Evolutionary conservation across 2,329 filamentous ascomycete species (phyloP).

Genomic region (Tolypocladium ophioglossoides): DNA sequence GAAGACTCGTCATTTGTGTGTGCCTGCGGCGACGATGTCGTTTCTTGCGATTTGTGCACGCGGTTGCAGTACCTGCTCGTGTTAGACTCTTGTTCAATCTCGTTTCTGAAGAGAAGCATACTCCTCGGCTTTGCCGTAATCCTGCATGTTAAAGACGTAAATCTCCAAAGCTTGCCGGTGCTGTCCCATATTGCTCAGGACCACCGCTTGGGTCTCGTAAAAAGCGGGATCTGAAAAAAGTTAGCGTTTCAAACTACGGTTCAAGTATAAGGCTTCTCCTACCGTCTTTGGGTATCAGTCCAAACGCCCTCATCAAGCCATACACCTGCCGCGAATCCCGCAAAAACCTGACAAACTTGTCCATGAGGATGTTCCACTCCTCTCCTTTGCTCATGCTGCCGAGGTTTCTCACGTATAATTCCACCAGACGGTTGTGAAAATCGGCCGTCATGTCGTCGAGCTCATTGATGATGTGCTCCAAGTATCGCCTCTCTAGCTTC

Average conservation of each 20-base stretch:
- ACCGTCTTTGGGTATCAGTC: conserved; percentile 71
- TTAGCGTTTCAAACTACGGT: conserved; percentile 1
- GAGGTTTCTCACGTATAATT: conserved; percentile 54
- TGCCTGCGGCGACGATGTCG: conserved; percentile 23
- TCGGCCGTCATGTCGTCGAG: conserved; percentile 75
- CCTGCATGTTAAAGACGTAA: conserved; percentile 87
- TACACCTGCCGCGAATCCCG: conserved; percentile 64
- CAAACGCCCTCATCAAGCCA: conserved; percentile 67
- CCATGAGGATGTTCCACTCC: conserved; percentile 47
- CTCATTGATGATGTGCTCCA: conserved; percentile 86
- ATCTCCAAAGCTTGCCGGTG: conserved; percentile 95
- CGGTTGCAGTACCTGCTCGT: conserved; percentile 71
- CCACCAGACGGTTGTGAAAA: conserved; percentile 75
- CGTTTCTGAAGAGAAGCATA: conserved; percentile 31
- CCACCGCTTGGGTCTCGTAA: conserved; percentile 80
- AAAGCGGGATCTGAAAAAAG: conserved; percentile 59
- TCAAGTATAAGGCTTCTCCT: conserved; percentile 14
- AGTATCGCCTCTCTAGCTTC: conserved; percentile 65
- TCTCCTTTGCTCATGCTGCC: conserved; percentile 30
- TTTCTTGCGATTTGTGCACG: conserved; percentile 55
- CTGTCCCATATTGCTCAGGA: conserved; percentile 89
- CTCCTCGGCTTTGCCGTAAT: conserved; percentile 88
- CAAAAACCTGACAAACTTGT: conserved; percentile 64
- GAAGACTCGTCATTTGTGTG: conserved; percentile 20
- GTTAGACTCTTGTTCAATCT: conserved; percentile 9